Conservation (phyloP, 1,284 basidiomycete genomes). For the Rhizopogon parksii region DNA sequence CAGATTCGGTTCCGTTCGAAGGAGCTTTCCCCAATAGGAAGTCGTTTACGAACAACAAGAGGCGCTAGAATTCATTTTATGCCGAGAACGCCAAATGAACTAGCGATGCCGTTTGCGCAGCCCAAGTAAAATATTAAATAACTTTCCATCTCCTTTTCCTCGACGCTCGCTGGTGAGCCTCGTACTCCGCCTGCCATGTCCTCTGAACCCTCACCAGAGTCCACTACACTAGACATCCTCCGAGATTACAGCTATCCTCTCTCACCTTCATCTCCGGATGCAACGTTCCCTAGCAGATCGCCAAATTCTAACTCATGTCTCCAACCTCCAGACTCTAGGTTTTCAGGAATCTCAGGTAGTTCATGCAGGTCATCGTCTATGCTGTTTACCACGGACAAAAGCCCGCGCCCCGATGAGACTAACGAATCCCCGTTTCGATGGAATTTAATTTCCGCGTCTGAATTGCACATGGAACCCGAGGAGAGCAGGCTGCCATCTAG, state of each 20-base stretch:
- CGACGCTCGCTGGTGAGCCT: constrained; percentile 4
- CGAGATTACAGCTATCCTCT: constrained; percentile 19
- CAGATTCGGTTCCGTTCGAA: constrained; percentile 3
- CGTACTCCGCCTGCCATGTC: constrained; percentile 8
- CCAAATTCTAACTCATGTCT: background rate
- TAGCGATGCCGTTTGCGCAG: background rate
- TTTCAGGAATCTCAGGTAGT: constrained; percentile 22
- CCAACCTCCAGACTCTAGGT: constrained; percentile 16
- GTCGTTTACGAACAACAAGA: constrained; percentile 25
- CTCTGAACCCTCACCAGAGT: constrained; percentile 19
- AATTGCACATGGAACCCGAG: constrained; percentile 12
- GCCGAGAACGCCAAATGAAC: constrained; percentile 10
- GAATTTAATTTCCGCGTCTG: constrained; percentile 22
- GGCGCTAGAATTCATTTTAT: constrained; percentile 11
- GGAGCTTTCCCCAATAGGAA: constrained; percentile 20
- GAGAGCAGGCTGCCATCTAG: background rate
- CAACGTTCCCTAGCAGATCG: background rate
- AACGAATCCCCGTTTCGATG: constrained; percentile 28
- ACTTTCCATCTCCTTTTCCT: constrained; percentile 9
- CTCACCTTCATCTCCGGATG: background rate
- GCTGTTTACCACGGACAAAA: constrained; percentile 18
- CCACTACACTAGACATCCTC: constrained; percentile 25
- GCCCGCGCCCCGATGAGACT: constrained; percentile 15
- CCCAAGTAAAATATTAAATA: constrained; percentile 12
- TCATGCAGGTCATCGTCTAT: constrained; percentile 21